Evolutionary conservation across 257 asterid species (phyloP).

Genomic region (Asclepias syriaca): DNA sequence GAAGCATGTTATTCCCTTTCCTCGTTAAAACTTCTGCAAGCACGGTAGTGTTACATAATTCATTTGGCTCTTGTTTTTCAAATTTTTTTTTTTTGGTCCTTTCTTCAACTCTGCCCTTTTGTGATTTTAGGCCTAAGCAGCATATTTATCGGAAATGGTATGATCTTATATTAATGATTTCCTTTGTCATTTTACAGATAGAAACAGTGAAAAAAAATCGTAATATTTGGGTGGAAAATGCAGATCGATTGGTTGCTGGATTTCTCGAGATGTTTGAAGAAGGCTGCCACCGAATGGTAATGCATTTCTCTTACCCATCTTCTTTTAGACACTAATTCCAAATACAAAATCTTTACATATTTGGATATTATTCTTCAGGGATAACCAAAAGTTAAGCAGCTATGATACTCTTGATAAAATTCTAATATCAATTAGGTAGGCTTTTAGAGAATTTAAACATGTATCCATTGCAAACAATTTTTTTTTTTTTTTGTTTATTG

Average conservation of each 20-base stretch:
- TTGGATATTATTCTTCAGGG: background rate
- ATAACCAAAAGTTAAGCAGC: background rate
- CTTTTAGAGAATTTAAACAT: background rate
- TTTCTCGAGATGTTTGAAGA: conserved; percentile 65
- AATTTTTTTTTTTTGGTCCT: background rate
- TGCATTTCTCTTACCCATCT: background rate
- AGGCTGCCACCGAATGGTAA: conserved; percentile 46
- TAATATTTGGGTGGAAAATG: conserved; percentile 57
- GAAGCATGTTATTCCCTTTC: background rate
- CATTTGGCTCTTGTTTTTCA: conserved; percentile 3
- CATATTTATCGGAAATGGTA: background rate
- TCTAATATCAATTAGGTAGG: background rate
- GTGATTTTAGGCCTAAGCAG: background rate
- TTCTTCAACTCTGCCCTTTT: background rate
- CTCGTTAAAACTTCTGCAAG: background rate
- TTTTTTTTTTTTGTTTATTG: conserved; percentile 7
- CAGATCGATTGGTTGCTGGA: conserved; percentile 56
- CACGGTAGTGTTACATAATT: background rate
- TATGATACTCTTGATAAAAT: background rate
- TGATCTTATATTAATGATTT: background rate
- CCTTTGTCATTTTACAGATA: conserved; percentile 31
- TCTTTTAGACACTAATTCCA: background rate
- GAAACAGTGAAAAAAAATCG: conserved; percentile 49
- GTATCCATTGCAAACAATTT: background rate
- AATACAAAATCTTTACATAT: background rate